Evolutionary conservation across 495 filamentous ascomycete species (phyloP).

Genomic region (Coniosporium apollinis): DNA sequence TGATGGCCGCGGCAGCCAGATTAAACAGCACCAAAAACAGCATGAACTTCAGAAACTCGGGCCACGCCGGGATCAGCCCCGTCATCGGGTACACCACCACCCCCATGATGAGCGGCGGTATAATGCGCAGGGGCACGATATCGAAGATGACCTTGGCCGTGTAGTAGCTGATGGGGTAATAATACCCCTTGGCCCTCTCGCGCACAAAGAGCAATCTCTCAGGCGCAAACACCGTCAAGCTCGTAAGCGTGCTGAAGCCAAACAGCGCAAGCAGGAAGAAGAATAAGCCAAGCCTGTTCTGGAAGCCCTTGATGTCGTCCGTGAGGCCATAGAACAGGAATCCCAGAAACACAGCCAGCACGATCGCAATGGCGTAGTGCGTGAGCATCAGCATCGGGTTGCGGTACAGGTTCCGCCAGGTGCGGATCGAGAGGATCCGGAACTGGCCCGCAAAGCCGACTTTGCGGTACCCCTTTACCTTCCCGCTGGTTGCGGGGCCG

Average conservation of each 20-base stretch:
- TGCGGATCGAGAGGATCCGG: constrained; percentile 70
- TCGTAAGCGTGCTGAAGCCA: constrained; percentile 90
- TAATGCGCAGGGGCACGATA: constrained; percentile 80
- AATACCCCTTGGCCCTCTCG: constrained; percentile 94
- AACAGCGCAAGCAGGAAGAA: constrained; percentile 95
- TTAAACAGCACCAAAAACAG: constrained; percentile 92
- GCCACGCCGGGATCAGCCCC: constrained; percentile 67
- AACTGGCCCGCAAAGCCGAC: constrained; percentile 69
- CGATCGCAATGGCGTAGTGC: constrained; percentile 95
- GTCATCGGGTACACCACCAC: constrained; percentile 97
- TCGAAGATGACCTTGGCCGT: constrained; percentile 87
- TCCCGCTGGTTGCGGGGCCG: constrained; percentile 18
- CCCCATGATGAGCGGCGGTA: constrained; percentile 95
- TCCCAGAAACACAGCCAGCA: constrained; percentile 84
- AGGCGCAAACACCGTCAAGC: constrained; percentile 80
- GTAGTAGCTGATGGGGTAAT: constrained; percentile 95
- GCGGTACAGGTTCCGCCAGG: constrained; percentile 93
- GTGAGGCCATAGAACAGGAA: constrained; percentile 94
- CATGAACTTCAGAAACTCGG: constrained; percentile 80
- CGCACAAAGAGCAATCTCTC: constrained; percentile 87
- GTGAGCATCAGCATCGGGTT: constrained; percentile 98
- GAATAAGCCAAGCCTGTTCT: constrained; percentile 94
- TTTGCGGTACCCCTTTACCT: constrained; percentile 65
- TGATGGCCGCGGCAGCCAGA: constrained; percentile 79
- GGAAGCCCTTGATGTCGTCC: constrained; percentile 91